A percentile compares a stretch with the other conserved stretches of the same genome.
Evolutionary conservation across 2,329 filamentous ascomycete species (phyloP).

Genomic region (Mollisiaceae sp.): DNA sequence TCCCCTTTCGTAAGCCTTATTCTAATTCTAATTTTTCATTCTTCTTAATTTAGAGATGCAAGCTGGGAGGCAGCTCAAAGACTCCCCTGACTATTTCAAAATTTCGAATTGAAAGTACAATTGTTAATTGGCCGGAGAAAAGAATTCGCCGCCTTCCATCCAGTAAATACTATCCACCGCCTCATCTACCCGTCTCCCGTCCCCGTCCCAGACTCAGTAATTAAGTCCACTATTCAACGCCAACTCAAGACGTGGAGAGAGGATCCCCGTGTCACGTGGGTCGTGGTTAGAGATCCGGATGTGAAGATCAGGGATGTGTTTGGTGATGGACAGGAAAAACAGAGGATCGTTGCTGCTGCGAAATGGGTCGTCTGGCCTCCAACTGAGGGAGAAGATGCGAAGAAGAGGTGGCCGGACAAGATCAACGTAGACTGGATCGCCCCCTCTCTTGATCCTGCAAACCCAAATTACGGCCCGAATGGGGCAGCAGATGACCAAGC

Average conservation of each 20-base stretch:
- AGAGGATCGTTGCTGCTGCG: constrained; percentile 20
- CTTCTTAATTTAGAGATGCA: no score
- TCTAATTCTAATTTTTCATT: no score
- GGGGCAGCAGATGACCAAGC: constrained; percentile 15
- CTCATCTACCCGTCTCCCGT: constrained; percentile 26
- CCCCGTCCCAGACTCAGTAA: constrained; percentile 9
- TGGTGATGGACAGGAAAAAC: constrained; percentile 10
- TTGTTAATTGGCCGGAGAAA: no score
- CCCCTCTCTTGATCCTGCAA: no score
- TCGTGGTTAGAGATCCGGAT: constrained; percentile 9
- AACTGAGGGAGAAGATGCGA: not conserved
- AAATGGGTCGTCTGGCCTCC: constrained; percentile 29
- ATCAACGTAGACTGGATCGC: constrained; percentile 10
- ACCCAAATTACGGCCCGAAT: not conserved
- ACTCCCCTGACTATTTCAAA: no score
- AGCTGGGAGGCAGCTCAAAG: no score
- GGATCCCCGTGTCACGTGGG: constrained; percentile 3
- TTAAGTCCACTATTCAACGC: constrained; percentile 3
- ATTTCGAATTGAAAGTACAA: no score
- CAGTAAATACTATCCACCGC: constrained; percentile 19
- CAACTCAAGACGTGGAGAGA: constrained; percentile 10
- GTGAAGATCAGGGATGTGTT: not conserved
- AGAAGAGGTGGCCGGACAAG: constrained; percentile 11
- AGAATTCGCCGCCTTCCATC: constrained; percentile 15
- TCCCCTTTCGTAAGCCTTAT: constrained; percentile 1